These are phyloP conservation scores for Scleroderma bovista DNA, from an alignment of 768 basidiomycete species.

Conservation along the genomic window DNA sequence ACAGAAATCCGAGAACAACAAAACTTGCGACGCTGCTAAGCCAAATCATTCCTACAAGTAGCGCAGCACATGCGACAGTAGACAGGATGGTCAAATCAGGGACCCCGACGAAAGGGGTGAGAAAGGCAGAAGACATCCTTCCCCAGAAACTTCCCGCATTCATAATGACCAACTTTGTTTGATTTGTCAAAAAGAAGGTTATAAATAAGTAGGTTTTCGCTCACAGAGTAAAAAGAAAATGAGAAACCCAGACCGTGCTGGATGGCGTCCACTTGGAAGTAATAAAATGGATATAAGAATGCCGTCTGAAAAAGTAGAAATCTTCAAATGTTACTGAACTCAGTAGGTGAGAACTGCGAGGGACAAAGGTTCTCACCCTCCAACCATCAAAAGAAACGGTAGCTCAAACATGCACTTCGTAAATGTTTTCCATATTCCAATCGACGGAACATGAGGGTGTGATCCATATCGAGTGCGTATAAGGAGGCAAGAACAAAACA, in stretches of 20 bases:
- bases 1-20: slow-evolving; percentile 38
- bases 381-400: slow-evolving; percentile 20
- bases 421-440: slow-evolving; percentile 12
- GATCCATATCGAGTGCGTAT: slow-evolving; percentile 30
- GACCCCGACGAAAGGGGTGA: slow-evolving; percentile 38
- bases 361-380: slow-evolving; percentile 11
- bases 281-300: slow-evolving; percentile 49
- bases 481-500: slow-evolving; percentile 34
- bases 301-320: slow-evolving; percentile 31
- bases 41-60: slow-evolving; percentile 43
- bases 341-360: neutral
- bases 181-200: neutral
- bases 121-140: slow-evolving; percentile 37
- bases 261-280: slow-evolving; percentile 52
- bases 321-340: slow-evolving; percentile 3
- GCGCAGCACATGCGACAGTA: slow-evolving; percentile 26
- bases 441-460: neutral
- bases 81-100: slow-evolving; percentile 39
- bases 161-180: slow-evolving; percentile 42
- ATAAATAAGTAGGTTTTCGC: neutral
- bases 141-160: slow-evolving; percentile 47
- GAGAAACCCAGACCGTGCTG: slow-evolving; percentile 38
- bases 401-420: slow-evolving; percentile 20
- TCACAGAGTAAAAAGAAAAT: slow-evolving; percentile 53
- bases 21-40: slow-evolving; percentile 34